Evolutionary conservation across 2,329 filamentous ascomycete genomes (phyloP).

Genomic region (Penicillium sp.): DNA sequence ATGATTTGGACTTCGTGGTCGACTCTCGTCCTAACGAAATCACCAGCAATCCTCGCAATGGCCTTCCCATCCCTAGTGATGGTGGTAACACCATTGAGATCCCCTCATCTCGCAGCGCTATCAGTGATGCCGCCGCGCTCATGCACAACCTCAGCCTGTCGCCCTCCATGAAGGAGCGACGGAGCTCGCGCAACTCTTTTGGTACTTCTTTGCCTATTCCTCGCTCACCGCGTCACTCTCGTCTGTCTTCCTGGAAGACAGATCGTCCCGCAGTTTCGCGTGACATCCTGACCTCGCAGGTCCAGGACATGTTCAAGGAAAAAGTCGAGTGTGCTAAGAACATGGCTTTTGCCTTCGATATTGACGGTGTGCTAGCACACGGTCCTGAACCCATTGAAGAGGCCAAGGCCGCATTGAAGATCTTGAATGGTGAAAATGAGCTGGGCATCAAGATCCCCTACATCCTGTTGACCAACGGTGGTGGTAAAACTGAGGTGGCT

Average conservation of each 20-base stretch:
- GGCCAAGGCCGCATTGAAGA: conserved; percentile 65
- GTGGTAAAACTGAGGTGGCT: conserved; percentile 67
- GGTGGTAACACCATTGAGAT: conserved; percentile 63
- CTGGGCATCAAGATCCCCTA: conserved; percentile 76
- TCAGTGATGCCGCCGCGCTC: conserved; percentile 67
- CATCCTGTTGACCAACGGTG: conserved; percentile 75
- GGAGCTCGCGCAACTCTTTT: conserved; percentile 74
- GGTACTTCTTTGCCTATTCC: conserved; percentile 73
- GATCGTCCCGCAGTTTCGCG: conserved; percentile 56
- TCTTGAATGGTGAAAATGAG: conserved; percentile 74
- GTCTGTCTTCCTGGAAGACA: conserved; percentile 63
- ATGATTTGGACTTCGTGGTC: conserved; percentile 55
- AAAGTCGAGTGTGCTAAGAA: conserved; percentile 72
- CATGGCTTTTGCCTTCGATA: conserved; percentile 75
- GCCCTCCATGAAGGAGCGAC: conserved; percentile 67
- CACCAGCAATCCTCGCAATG: not conserved
- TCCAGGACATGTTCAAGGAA: conserved; percentile 66
- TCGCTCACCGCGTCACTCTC: conserved; percentile 66
- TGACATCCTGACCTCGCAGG: conserved; percentile 68
- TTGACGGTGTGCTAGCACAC: conserved; percentile 72
- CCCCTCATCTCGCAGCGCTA: conserved; percentile 66
- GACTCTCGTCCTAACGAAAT: conserved; percentile 29
- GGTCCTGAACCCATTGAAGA: conserved; percentile 70
- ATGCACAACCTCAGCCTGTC: conserved; percentile 72
- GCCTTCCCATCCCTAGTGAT: conserved; percentile 30